Conservation (phyloP, 164 flowering plant genomes). For the Kingdonia uniflora region DNA sequence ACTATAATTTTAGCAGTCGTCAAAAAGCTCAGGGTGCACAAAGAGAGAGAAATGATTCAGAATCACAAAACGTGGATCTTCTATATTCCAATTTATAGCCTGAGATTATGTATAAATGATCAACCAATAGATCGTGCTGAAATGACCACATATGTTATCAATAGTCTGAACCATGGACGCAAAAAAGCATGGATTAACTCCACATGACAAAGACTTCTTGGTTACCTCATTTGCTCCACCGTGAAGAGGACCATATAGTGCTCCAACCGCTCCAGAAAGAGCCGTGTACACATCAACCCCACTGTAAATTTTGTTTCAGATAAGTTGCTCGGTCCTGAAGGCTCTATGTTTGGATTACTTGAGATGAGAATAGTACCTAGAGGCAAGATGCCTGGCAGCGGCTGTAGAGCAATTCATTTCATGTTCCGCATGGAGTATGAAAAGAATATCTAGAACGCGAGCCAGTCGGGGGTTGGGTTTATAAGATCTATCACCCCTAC, state of each 20-base stretch:
- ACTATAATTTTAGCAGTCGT: too few species aligned
- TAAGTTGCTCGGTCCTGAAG: not conserved
- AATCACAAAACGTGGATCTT: too few species aligned
- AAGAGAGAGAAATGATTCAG: too few species aligned
- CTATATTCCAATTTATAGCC: too few species aligned
- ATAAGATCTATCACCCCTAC: conserved; percentile 81
- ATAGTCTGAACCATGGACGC: too few species aligned
- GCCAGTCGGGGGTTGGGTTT: conserved; percentile 94
- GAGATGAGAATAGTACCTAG: conserved; percentile 43
- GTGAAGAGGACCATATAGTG: conserved; percentile 97
- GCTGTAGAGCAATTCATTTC: conserved; percentile 99
- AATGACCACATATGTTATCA: too few species aligned
- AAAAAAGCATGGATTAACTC: not conserved
- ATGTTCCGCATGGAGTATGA: conserved; percentile 97
- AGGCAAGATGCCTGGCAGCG: conserved; percentile 98
- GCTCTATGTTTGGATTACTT: conserved; percentile 2
- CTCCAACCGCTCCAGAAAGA: conserved; percentile 98
- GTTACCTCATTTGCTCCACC: conserved; percentile 99
- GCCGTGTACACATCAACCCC: conserved; percentile 99
- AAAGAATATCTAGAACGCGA: conserved; percentile 81
- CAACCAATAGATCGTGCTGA: too few species aligned
- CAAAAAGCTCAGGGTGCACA: too few species aligned
- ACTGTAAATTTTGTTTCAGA: conserved; percentile 28
- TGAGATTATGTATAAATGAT: too few species aligned
- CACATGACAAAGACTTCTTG: not conserved